Percentiles rank a stretch among this genome's conserved stretches.
Evolutionary conservation across 805 yeast genomes (phyloP).

Genomic region (Metschnikowia noctiluminum): DNA sequence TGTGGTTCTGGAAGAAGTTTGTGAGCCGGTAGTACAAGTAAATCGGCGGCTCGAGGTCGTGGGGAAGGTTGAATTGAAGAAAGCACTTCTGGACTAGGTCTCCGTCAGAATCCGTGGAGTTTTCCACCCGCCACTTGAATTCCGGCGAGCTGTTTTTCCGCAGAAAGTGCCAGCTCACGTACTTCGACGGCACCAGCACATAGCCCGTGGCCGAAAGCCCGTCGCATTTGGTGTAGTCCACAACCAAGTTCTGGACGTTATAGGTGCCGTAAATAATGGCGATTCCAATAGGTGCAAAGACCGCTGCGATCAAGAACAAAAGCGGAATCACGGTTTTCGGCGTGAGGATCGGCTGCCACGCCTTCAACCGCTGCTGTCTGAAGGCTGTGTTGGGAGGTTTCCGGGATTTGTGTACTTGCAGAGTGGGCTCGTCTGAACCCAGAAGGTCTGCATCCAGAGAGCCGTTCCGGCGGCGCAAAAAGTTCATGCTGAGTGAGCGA

Average conservation of each 20-base stretch:
- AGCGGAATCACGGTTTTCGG: conserved; percentile 90
- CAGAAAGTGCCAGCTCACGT: conserved; percentile 61
- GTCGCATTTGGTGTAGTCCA: conserved; percentile 75
- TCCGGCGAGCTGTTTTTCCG: conserved; percentile 34
- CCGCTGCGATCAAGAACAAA: conserved; percentile 64
- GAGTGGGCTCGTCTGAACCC: conserved; percentile 14
- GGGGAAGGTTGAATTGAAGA: conserved; percentile 70
- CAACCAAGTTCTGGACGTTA: conserved; percentile 67
- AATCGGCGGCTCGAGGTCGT: conserved; percentile 64
- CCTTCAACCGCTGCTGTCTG: conserved; percentile 67
- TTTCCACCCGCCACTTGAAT: conserved; percentile 63
- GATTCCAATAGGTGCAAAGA: conserved; percentile 90
- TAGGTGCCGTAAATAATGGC: conserved; percentile 77
- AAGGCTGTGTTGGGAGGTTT: conserved; percentile 67
- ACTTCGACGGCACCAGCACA: conserved; percentile 54
- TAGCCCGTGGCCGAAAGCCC: conserved; percentile 36
- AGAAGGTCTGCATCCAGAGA: conserved; percentile 21
- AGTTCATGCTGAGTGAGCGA: conserved; percentile 16
- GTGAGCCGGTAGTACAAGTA: conserved; percentile 82
- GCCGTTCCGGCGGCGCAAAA: conserved; percentile 32
- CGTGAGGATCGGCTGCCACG: conserved; percentile 85
- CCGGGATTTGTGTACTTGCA: conserved; percentile 28
- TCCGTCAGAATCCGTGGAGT: conserved; percentile 33
- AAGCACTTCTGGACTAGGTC: conserved; percentile 49
- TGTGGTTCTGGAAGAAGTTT: conserved; percentile 90